phyloP scores from a whole-genome alignment of 2,329 filamentous ascomycete genomes.

The Botrytis elliptica region DNA sequence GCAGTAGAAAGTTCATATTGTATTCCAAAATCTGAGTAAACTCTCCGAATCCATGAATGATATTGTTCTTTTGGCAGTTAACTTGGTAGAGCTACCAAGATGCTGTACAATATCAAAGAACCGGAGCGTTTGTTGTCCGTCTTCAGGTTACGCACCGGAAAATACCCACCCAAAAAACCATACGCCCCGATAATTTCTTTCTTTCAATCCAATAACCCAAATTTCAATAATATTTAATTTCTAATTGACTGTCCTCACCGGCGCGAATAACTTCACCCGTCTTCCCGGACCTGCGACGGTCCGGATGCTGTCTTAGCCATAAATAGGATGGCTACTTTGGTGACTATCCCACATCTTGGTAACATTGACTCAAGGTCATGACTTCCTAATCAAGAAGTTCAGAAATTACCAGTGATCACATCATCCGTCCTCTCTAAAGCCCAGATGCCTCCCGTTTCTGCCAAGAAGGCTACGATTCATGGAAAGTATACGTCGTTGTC shows the following conservation, averaged over 20 bases:
- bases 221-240: not conserved
- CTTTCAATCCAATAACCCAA: not conserved
- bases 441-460: not conserved
- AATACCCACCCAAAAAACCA: not conserved
- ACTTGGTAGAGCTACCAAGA: not conserved
- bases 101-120: not conserved
- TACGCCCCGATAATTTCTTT: not conserved
- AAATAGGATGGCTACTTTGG: not conserved
- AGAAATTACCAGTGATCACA: not conserved
- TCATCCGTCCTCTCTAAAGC: not conserved
- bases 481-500: not conserved
- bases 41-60: not conserved
- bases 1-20: not conserved
- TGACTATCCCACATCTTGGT: not conserved
- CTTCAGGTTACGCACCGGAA: not conserved
- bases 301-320: not conserved
- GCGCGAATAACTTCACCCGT: too few relatives aligned
- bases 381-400: not conserved
- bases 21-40: not conserved
- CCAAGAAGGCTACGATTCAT: conserved; percentile 1
- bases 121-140: not conserved
- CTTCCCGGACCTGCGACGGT: not conserved
- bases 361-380: not conserved
- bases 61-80: not conserved
- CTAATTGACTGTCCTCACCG: not conserved